These are phyloP conservation scores for Salix arbutifolia DNA, from an alignment of 345 rosid species.

Conservation along the genomic window DNA sequence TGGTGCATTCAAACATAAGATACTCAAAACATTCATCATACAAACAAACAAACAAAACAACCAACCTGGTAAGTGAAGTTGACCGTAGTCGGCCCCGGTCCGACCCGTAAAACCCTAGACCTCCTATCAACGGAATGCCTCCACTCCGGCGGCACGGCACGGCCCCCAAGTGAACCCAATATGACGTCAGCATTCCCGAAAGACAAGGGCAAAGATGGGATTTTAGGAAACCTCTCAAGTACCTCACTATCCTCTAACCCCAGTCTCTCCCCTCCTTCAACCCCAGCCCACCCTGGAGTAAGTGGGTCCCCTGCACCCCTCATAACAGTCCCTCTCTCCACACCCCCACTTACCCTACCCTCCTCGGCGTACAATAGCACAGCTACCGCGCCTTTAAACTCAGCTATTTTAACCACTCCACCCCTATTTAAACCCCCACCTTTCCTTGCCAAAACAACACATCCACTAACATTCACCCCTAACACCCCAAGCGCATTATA, in stretches of 20 bases:
- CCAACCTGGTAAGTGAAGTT: slow-evolving; percentile 81
- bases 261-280: slow-evolving; percentile 65
- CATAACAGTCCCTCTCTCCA: slow-evolving; percentile 94
- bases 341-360: slow-evolving; percentile 41
- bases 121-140: slow-evolving; percentile 28
- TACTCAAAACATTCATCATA: not conserved
- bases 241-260: slow-evolving; percentile 54
- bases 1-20: not conserved
- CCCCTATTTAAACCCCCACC: slow-evolving; percentile 62
- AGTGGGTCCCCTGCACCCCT: slow-evolving; percentile 90
- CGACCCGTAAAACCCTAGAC: slow-evolving; percentile 40
- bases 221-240: slow-evolving; percentile 54
- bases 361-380: slow-evolving; percentile 69
- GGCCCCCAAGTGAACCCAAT: slow-evolving; percentile 59
- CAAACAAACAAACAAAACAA: not conserved
- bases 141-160: slow-evolving; percentile 57
- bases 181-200: slow-evolving; percentile 59
- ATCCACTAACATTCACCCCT: slow-evolving; percentile 63
- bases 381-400: slow-evolving; percentile 63
- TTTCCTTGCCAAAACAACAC: slow-evolving; percentile 58
- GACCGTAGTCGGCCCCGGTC: slow-evolving; percentile 64
- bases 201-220: slow-evolving; percentile 79
- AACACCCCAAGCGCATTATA: slow-evolving; percentile 47
- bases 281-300: slow-evolving; percentile 87
- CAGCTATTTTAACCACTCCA: slow-evolving; percentile 57